These are phyloP conservation scores for Aspergillus quadricinctus DNA, from an alignment of 2,329 filamentous ascomycete genomes.

Conservation along the genomic window DNA sequence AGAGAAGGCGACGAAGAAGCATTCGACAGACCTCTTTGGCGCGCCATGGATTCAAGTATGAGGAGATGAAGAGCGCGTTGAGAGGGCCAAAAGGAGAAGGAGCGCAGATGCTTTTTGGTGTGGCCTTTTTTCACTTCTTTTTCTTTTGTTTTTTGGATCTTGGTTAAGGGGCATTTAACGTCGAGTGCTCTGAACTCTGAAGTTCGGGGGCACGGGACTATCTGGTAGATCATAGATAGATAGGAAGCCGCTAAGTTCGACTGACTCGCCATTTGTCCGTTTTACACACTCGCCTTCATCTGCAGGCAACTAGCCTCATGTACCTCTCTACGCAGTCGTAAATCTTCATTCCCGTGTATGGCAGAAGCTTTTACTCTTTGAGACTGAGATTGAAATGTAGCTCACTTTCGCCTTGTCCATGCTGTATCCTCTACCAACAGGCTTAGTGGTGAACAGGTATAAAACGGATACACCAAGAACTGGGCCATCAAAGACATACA, in stretches of 20 bases:
- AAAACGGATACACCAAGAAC: neutral
- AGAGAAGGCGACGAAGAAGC: slow-evolving; percentile 35
- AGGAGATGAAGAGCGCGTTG: neutral
- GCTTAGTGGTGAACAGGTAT: neutral
- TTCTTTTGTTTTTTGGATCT: neutral
- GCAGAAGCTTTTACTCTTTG: neutral
- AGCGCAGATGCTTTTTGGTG: neutral
- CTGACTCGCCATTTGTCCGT: neutral
- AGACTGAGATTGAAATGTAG: neutral
- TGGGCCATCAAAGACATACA: neutral
- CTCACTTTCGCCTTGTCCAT: neutral
- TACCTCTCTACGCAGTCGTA: neutral
- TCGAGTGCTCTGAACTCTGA: neutral
- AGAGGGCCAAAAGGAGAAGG: neutral
- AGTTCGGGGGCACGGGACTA: neutral
- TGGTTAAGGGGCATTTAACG: neutral
- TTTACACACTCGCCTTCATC: neutral
- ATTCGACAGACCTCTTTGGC: slow-evolving; percentile 37
- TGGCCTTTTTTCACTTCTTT: neutral
- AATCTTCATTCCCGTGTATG: neutral
- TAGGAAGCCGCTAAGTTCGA: neutral
- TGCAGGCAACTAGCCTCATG: neutral
- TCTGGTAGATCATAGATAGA: neutral
- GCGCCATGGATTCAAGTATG: slow-evolving; percentile 30
- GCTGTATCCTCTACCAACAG: neutral